phyloP scores from a whole-genome alignment of 331 rosid species.

The Phaseolus coccineus region DNA sequence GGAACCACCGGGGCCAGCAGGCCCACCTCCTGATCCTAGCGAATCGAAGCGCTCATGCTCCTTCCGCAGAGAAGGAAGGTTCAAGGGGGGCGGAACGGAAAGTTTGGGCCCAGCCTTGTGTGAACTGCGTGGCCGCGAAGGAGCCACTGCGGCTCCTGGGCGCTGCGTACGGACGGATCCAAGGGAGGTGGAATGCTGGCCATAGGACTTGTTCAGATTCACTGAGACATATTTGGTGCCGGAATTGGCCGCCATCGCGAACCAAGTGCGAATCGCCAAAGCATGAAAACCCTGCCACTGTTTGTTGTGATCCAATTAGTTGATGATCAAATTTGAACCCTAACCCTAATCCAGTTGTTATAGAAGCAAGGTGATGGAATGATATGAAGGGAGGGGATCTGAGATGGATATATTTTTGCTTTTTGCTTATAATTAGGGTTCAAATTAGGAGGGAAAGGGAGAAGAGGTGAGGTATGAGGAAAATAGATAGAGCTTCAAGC shows the following conservation, averaged over 20 bases:
- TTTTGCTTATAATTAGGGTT: conserved; percentile 52
- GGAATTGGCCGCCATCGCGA: conserved; percentile 95
- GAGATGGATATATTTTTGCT: background rate
- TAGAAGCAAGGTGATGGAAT: background rate
- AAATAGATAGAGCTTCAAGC: conserved; percentile 44
- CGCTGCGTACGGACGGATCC: conserved; percentile 65
- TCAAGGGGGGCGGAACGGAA: conserved; percentile 99
- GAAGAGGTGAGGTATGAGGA: conserved; percentile 48
- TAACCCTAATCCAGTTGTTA: background rate
- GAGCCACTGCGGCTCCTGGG: conserved; percentile 72
- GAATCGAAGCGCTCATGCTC: conserved; percentile 93
- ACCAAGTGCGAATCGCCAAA: conserved; percentile 58
- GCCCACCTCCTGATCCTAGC: conserved; percentile 70
- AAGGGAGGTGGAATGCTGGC: conserved; percentile 63
- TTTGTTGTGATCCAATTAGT: background rate
- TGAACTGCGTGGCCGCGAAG: conserved; percentile 89
- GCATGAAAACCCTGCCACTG: conserved; percentile 66
- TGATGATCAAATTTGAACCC: conserved; percentile 28
- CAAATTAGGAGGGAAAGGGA: conserved; percentile 31
- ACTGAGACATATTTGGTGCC: conserved; percentile 90
- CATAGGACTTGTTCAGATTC: conserved; percentile 97
- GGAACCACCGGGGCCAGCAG: conserved; percentile 63
- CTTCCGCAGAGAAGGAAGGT: conserved; percentile 85
- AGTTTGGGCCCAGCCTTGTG: conserved; percentile 93
- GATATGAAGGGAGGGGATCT: background rate